Base-by-base conservation (phyloP, 805 yeast genomes). In the Wickerhamomyces canadensis region DNA sequence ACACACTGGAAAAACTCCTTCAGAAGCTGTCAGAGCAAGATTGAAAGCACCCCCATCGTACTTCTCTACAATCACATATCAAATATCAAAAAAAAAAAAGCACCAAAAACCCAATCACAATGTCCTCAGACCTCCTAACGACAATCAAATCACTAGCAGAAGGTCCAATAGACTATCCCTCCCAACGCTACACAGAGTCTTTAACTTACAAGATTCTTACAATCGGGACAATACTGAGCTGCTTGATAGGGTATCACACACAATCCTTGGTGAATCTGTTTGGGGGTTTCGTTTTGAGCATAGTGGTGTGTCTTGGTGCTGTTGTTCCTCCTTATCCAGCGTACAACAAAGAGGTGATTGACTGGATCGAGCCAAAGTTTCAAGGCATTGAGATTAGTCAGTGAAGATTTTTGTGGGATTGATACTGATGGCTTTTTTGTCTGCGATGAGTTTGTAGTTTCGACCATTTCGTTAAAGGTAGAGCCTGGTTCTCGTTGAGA, bases 281-380 rank as follows among this genome's bases (percentile, higher is more conserved):
- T 6, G 26, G 19, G 19, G 32, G 37, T 4, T 43, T 39, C 24
- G 36, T n/a, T 0, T 29, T 29, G 2, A 25, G 21, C 5, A 17
- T 44, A 3, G 22, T 41, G 12, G 10, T 40, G 10, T 23, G 41
- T 11, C 26, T 45, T 19, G 21, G 37, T 7, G 14, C 41, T 5
- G 43, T 45, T n/a, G 42, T 44, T 16, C 50, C 50, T 19, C 48
- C 50, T 19, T 48, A 44, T 42, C 45, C 48, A 2, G 23, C 29
- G 16, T 45, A 34, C 19, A 47, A 43, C 35, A 39, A 36, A 31
- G 26, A 35, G 13, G 14, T 34, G 9, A 19, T 44, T 15, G 21
- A 44, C 14, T 48, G 52, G 52, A 28, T 40, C 13, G 38, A 45
- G 29, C 49, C 52, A 4, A 29, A 41, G 24, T 43, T 41, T 23